A percentile compares a stretch with the other conserved stretches of the same genome.
phyloP scores from a whole-genome alignment of 1,139 yeast species.

The Candida sanyaensis region DNA sequence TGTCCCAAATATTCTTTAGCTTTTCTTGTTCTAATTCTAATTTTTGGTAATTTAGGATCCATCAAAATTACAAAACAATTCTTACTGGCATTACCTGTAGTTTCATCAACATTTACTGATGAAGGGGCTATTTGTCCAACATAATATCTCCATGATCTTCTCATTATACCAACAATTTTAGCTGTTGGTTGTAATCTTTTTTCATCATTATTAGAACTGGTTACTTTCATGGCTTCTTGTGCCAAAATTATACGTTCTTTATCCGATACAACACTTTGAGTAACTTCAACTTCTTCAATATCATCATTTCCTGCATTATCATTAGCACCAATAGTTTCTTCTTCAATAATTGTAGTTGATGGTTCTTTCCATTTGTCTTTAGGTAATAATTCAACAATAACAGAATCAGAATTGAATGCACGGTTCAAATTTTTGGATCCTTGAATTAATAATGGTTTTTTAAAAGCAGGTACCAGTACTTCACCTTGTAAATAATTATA shows the following conservation, averaged over 20 bases:
- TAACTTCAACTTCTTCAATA: slow-evolving; percentile 20
- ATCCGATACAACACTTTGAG: slow-evolving; percentile 57
- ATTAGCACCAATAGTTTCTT: slow-evolving; percentile 60
- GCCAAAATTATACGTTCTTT: slow-evolving; percentile 74
- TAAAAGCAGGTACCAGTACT: slow-evolving; percentile 70
- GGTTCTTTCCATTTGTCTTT: slow-evolving; percentile 88
- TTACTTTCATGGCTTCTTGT: slow-evolving; percentile 73
- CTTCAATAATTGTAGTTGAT: slow-evolving; percentile 76
- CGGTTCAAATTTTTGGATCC: slow-evolving; percentile 89
- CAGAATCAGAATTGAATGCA: slow-evolving; percentile 89
- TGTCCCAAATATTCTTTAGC: slow-evolving; percentile 81
- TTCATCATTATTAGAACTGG: slow-evolving; percentile 30
- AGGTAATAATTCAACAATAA: slow-evolving; percentile 87
- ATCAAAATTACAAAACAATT: slow-evolving; percentile 83
- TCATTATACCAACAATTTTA: slow-evolving; percentile 80
- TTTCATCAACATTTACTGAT: slow-evolving; percentile 59
- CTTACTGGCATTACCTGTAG: slow-evolving; percentile 60
- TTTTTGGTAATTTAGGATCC: slow-evolving; percentile 87
- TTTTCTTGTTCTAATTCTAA: slow-evolving; percentile 84
- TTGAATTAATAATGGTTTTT: slow-evolving; percentile 76
- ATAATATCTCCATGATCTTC: slow-evolving; percentile 94
- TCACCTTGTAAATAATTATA: slow-evolving; percentile 91
- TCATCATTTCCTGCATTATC: slow-evolving; percentile 61
- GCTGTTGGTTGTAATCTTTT: slow-evolving; percentile 83
- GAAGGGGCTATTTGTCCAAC: slow-evolving; percentile 92